Evolutionary conservation across 495 filamentous ascomycete species (phyloP), one percentile per base, ranked within the genome.

Genomic region (Talaromyces wortmannii): DNA sequence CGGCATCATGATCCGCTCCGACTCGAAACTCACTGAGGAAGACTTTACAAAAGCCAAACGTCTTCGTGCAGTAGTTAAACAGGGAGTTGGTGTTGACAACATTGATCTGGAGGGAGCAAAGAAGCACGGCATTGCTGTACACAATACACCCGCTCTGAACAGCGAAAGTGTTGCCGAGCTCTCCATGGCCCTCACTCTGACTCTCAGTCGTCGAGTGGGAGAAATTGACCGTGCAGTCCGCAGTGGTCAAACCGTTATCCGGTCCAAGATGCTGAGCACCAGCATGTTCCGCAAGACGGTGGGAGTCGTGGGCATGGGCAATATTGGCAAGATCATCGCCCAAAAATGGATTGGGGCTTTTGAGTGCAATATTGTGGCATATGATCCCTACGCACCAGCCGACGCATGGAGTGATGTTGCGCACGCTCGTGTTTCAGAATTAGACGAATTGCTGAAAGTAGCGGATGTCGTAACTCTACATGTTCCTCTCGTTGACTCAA

Each of bases 291-390:
- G 30, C 23, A 50, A 50, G 16, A 43, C n/a, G 6, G 17, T 53
- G n/a, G 50, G 50, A 12, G 29, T 53, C 8, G 42, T 53, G n/a
- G 50, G 50, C 12, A 44, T 53, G 50, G 50, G 50, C 18, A 53
- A 53, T 45, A 53, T 53, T 31, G 50, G 50, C n/a, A 8, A 29
- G 11, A 17, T 31, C 6, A 29, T 43, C 18, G 50, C 50, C 7
- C 10, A 53, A 17, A 53, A 53, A 17, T 50, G 48, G 48, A 50
- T 50, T n/a, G 48, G 48, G 8, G 48, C 48, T 5, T 48, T 10
- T 16, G 48, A 13, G 15, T 11, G 23, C 5, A 13, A 33, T 1
- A 50, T 50, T 16, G 13, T 50, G 4, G 30, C 23, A 3, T 50
- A 50, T 15, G 29, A 50, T 13, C 48, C 48, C n/a, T 13, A 50